Conservation (phyloP, 1,139 yeast genomes). For the Williopsis jadinii region DNA sequence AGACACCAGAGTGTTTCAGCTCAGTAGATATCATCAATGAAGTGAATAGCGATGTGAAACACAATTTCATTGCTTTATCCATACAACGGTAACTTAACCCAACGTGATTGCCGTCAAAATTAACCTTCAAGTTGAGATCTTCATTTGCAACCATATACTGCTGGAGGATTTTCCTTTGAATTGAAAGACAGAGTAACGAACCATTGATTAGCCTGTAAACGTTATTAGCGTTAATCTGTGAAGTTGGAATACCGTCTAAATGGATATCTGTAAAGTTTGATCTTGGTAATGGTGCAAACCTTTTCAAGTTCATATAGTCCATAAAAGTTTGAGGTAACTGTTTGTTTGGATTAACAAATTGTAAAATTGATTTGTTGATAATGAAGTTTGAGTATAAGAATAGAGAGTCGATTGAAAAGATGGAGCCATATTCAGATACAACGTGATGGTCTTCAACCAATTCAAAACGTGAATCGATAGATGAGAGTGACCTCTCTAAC, state of each 20-base stretch:
- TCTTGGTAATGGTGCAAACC: slow-evolving; percentile 21
- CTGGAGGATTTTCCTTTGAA: slow-evolving; percentile 7
- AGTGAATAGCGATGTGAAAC: slow-evolving; percentile 26
- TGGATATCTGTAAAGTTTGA: slow-evolving; percentile 15
- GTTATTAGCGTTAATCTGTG: slow-evolving; percentile 13
- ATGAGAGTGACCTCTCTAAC: slow-evolving; percentile 10
- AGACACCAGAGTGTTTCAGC: slow-evolving; percentile 7
- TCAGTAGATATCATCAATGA: slow-evolving; percentile 26
- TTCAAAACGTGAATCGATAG: slow-evolving; percentile 12
- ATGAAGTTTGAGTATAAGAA: slow-evolving; percentile 13
- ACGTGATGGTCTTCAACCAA: slow-evolving; percentile 9
- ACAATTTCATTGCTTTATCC: slow-evolving; percentile 25
- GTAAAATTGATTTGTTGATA: slow-evolving; percentile 9
- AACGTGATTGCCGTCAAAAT: slow-evolving; percentile 4
- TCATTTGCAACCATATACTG: slow-evolving; percentile 3
- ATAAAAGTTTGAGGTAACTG: slow-evolving; percentile 8
- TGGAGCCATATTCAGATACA: slow-evolving; percentile 18
- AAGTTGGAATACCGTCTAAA: slow-evolving; percentile 2
- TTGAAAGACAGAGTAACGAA: slow-evolving; percentile 6
- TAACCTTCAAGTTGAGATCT: slow-evolving; percentile 4
- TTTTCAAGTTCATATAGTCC: slow-evolving; percentile 7
- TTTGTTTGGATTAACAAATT: slow-evolving; percentile 10
- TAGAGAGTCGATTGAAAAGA: slow-evolving; percentile 22
- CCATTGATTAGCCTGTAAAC: slow-evolving; percentile 9
- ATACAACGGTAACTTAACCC: slow-evolving; percentile 24